Evolutionary conservation across 108 stramenopile genomes (phyloP).

Genomic region (Cyclotella cryptica): DNA sequence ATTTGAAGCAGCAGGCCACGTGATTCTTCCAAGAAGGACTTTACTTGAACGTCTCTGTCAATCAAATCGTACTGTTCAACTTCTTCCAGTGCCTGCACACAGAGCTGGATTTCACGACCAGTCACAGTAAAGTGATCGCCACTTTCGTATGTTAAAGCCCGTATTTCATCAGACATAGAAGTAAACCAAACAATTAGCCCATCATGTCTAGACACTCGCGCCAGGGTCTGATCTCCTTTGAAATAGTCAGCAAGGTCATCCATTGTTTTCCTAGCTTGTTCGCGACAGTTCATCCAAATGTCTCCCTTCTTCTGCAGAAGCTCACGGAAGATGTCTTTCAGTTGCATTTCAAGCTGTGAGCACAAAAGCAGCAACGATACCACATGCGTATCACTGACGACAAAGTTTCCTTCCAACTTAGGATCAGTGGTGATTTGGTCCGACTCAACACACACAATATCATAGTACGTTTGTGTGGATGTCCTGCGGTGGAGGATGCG

Average conservation of each 20-base stretch:
- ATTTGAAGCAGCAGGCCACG: conserved; percentile 61
- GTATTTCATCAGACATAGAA: conserved; percentile 54
- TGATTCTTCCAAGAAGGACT: conserved; percentile 56
- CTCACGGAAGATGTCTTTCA: conserved; percentile 52
- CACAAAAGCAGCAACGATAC: conserved; percentile 63
- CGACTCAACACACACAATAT: conserved; percentile 32
- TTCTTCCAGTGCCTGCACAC: conserved; percentile 65
- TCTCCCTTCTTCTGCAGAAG: conserved; percentile 57
- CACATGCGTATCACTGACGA: conserved; percentile 45
- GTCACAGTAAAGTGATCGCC: conserved; percentile 63
- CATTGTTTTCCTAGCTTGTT: conserved; percentile 47
- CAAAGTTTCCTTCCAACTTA: conserved; percentile 39
- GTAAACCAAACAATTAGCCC: conserved; percentile 58
- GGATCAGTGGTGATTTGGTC: conserved; percentile 38
- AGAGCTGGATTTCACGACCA: conserved; percentile 63
- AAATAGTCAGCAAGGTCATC: conserved; percentile 60
- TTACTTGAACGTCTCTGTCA: conserved; percentile 62
- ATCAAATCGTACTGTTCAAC: conserved; percentile 70
- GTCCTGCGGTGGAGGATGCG: conserved; percentile 69
- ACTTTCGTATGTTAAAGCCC: conserved; percentile 42
- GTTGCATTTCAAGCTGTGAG: conserved; percentile 64
- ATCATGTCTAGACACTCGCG: conserved; percentile 62
- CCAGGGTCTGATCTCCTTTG: conserved; percentile 58
- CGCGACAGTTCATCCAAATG: conserved; percentile 54
- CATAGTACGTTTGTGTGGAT: conserved; percentile 19